Base-by-base conservation (phyloP, 2,329 filamentous ascomycete species). In the Penicillium sp. region DNA sequence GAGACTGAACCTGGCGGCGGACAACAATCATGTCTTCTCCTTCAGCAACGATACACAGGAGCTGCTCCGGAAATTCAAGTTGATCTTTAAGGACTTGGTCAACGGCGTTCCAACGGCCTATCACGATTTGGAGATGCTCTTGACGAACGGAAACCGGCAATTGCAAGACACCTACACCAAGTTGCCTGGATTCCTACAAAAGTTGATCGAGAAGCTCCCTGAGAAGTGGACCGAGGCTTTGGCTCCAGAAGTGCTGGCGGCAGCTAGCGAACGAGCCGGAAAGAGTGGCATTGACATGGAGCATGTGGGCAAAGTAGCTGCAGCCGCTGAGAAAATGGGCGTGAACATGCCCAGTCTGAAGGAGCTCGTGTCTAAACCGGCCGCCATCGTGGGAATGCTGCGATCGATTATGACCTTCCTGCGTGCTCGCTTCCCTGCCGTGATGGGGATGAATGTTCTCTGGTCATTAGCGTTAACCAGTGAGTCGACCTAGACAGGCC, bases 21-120 rank as follows among this genome's bases (percentile, higher is more conserved):
- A 84, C 51, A 90, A 94, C 72, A 93, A 94, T 70, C 84, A 83
- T 42, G 87, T 87, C 45, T 87, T 96, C 64, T 84, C 83, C 9
- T 78, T 95, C 41, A 87, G 86, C n/a, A 78, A 81, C 43, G 89
- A 94, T 54, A 91, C 87, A 0, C 82, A 88, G 46, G 84, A 87
- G 48, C 77, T 95, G 19, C 79, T 95, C 36, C 79, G 81, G 38
- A 81, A 83, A 47, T 98, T 98, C 74, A 94, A 88, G 1, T 75
- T 89, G 40, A 83, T 96, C 21, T 85, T 98, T 59, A 93, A 91
- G 62, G 93, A 98, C 62, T 78, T 96, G 11, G 80, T 93, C 57
- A 90, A 89, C 61, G 93, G 93, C 47, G 93, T 88, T 2, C 93
- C 93, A 3, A 96, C 91, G 0, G 93, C 93, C 2, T 95, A 94